A percentile compares a stretch with the other conserved stretches of the same genome.
Conservation (phyloP, 2,329 filamentous ascomycete species). For the Ophiostoma quercus region DNA sequence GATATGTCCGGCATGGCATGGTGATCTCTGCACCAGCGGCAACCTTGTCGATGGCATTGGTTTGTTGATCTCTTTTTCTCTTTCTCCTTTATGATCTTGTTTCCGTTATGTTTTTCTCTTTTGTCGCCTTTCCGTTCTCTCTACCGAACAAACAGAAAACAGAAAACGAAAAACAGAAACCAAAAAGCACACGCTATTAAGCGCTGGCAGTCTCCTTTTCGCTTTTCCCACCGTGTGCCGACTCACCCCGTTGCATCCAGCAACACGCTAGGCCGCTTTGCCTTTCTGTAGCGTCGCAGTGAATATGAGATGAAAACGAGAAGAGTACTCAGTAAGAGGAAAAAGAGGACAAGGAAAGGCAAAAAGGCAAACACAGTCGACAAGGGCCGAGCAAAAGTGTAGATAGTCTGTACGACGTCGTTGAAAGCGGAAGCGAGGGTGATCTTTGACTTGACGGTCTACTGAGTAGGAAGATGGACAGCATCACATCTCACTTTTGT, state of each 20-base stretch:
- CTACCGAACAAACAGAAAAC: neutral
- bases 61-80: neutral
- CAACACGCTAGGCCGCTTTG: neutral
- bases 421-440: neutral
- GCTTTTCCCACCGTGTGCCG: neutral
- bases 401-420: neutral
- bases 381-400: neutral
- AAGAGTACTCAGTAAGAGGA: neutral
- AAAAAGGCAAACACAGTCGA: neutral
- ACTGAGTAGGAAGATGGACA: no score
- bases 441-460: neutral
- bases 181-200: neutral
- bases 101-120: neutral
- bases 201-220: neutral
- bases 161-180: neutral
- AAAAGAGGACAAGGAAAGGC: neutral
- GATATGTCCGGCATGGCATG: neutral
- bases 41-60: neutral
- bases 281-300: neutral
- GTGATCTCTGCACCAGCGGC: slow-evolving; percentile 6
- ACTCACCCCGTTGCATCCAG: neutral
- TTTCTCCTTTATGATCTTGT: neutral
- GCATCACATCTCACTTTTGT: no score
- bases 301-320: slow-evolving; percentile 1
- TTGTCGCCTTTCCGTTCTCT: neutral